phyloP scores from a whole-genome alignment of 2,329 filamentous ascomycete species.

The Sporothrix humicola region DNA sequence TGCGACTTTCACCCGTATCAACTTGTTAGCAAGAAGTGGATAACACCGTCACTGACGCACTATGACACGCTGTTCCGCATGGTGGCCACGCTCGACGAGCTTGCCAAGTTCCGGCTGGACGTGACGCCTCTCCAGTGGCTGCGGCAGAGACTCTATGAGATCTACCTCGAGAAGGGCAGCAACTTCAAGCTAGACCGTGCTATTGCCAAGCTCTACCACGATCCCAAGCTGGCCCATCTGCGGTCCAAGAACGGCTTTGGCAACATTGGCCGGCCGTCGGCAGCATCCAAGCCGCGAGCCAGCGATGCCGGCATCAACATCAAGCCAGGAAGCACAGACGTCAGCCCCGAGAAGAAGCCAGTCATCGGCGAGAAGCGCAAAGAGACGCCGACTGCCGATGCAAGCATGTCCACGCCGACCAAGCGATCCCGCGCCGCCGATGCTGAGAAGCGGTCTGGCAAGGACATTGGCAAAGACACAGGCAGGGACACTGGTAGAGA shows the following conservation, averaged over 20 bases:
- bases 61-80: constrained; percentile 65
- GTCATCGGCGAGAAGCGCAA: constrained; percentile 31
- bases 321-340: background rate
- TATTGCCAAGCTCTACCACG: constrained; percentile 62
- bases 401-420: constrained; percentile 16
- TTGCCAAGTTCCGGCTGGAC: constrained; percentile 60
- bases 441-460: constrained; percentile 1
- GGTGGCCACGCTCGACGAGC: constrained; percentile 59
- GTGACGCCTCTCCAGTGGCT: constrained; percentile 62
- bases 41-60: constrained; percentile 52
- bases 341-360: background rate
- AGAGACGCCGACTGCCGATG: background rate
- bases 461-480: background rate
- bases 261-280: constrained; percentile 60
- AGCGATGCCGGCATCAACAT: background rate
- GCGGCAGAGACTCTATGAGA: constrained; percentile 61
- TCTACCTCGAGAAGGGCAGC: constrained; percentile 51
- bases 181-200: constrained; percentile 59
- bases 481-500: background rate
- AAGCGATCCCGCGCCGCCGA: constrained; percentile 8
- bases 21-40: constrained; percentile 59
- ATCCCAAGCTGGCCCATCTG: constrained; percentile 56
- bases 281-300: constrained; percentile 40
- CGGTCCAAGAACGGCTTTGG: constrained; percentile 61
- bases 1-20: constrained; percentile 63